Evolutionary conservation across 139 green algal genomes (phyloP).

Genomic region (Tetradesmus obliquus): DNA sequence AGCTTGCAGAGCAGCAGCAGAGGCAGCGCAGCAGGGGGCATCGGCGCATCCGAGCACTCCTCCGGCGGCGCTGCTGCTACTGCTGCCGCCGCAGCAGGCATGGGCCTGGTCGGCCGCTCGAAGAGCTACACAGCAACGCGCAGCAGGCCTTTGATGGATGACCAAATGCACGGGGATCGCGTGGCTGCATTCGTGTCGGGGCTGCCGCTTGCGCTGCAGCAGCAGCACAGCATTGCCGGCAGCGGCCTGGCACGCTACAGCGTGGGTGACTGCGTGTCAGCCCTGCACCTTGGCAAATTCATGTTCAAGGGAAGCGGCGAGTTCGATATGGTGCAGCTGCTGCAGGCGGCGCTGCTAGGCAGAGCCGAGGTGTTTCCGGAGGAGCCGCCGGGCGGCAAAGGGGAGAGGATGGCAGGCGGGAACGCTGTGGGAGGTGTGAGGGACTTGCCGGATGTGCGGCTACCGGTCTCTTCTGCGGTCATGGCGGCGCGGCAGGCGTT

Average conservation of each 20-base stretch:
- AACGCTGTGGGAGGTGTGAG: not conserved
- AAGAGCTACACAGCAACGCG: not conserved
- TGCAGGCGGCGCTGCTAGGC: not conserved
- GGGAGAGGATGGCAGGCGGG: not conserved
- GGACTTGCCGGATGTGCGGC: constrained; percentile 12
- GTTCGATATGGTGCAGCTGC: constrained; percentile 37
- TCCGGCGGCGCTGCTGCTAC: not conserved
- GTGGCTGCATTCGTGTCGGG: not conserved
- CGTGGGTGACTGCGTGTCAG: not conserved
- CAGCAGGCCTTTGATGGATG: not conserved
- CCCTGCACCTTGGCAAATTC: constrained; percentile 17
- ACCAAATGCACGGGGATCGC: not conserved
- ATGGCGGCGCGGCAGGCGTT: constrained; percentile 7
- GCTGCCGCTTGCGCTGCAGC: not conserved
- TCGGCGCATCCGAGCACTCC: not conserved
- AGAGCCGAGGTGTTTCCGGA: not conserved
- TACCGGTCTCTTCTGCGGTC: not conserved
- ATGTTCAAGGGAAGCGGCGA: constrained; percentile 37
- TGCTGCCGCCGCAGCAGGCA: not conserved
- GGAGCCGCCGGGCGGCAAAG: constrained; percentile 11
- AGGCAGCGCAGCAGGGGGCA: not conserved
- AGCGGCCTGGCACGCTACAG: not conserved
- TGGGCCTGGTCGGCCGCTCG: not conserved
- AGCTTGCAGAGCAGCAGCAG: not conserved
- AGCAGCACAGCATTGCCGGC: not conserved